Base-by-base conservation (phyloP, 257 asterid genomes). In the Paraleonurus japonicus region DNA sequence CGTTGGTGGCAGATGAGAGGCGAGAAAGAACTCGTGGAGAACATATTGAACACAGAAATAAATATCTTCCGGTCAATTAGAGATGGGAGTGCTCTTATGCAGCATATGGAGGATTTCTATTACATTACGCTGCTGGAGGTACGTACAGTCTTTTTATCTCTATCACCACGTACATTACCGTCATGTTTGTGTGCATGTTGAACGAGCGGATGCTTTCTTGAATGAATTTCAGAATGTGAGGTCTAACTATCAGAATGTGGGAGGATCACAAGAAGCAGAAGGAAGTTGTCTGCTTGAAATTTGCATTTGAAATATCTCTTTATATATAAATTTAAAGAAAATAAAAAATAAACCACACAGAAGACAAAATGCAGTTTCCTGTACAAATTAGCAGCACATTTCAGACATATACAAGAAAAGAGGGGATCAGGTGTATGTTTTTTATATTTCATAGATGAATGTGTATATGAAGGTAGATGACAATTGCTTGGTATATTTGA, bases 71-170 rank as follows among this genome's bases (percentile, higher is more conserved):
- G 81, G 5, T 66, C 97, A n/a, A 91, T 94, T 50, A 85, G 99
- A 87, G 99, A 94, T 76, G 99, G 97, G 51, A 94, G 89, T 84
- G 99, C 96, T 61, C 95, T 94, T 5, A 92, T 91, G 99, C 99
- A 94, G 85, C 99, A 94, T 54, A 94, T 94, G 99, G 99, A 94
- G 81, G 97, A 94, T 81, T 94, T 94, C 87, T 94, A 94, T 59
- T 94, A 94, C 74, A 79, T 94, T 35, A 76, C 96, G 4, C 78
- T 94, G 72, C 86, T 94, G 58, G 97, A 94, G 99, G 99, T 94
- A 80, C 60, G 17, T 24, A 6, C 24, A 39, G 5, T 67, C 28
- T 28, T 15, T 17, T 9, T 65, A 1, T 41, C 70, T 17, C 58
- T 16, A 5, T 39, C 48, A n/a, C 57, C 9, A 30, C n/a, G n/a